These are phyloP conservation scores for Penicillium flavigenum DNA, from an alignment of 495 filamentous ascomycete genomes.

Conservation along the genomic window DNA sequence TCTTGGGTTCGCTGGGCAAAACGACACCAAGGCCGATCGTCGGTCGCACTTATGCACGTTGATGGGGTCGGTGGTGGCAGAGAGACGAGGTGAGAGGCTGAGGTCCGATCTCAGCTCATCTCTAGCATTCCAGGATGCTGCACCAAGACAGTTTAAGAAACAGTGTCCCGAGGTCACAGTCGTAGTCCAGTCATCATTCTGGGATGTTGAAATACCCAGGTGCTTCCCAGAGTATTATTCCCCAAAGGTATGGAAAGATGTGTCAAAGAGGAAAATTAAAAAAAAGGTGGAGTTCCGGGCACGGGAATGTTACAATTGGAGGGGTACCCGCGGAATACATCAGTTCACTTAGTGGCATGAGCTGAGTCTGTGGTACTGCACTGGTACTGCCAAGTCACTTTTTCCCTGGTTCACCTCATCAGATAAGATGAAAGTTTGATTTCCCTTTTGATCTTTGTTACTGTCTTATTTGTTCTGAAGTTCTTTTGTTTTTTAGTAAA, in stretches of 20 bases:
- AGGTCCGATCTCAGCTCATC: constrained; percentile 19
- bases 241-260: background rate
- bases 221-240: background rate
- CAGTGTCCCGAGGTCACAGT: background rate
- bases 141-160: background rate
- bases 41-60: constrained; percentile 44
- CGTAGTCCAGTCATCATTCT: background rate
- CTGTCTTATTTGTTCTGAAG: background rate
- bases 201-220: background rate
- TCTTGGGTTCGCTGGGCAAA: constrained; percentile 7
- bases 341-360: background rate
- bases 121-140: constrained; percentile 20
- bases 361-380: constrained; percentile 7
- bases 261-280: background rate
- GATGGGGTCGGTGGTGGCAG: constrained; percentile 29
- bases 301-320: constrained; percentile 4
- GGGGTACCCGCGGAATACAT: constrained; percentile 8
- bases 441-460: constrained; percentile 9
- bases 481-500: background rate
- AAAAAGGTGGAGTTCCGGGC: constrained; percentile 14
- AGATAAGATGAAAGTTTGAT: constrained; percentile 27
- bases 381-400: constrained; percentile 14
- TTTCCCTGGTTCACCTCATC: constrained; percentile 13
- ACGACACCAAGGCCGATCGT: constrained; percentile 32
- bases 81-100: constrained; percentile 18